Base-by-base conservation (phyloP, 2,329 filamentous ascomycete genomes). In the Laburnicola sp. region DNA sequence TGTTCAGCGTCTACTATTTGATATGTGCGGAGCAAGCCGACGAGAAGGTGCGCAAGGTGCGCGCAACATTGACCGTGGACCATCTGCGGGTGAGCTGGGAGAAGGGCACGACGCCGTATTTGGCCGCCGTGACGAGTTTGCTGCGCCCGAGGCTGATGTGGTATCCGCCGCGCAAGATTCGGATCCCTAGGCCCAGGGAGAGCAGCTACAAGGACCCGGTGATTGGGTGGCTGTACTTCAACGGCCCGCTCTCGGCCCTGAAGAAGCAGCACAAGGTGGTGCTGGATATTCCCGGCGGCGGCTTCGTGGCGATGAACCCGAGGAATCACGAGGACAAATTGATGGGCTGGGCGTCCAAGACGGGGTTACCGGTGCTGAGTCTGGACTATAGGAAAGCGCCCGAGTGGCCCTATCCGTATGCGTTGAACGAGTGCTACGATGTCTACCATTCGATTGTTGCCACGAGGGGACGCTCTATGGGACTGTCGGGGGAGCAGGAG, bases 231-330 rank as follows among this genome's bases (percentile, higher is more conserved):
- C 78, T 99, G 28, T 99, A 97, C 72, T 99, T 92, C 64, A 91
- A 97, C 65, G 94, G 94, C 0, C 87, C 92, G 0, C 74, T 96
- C 6, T 84, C 86, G 2, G 86, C 91, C 40, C 77, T 97, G 39
- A 85, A 86, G 63, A 82, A 87, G 36, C 88, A 95, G 67, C 86
- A 83, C 44, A 88, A 88, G 63, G 73, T 99, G 26, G 82, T 99
- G 1, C 69, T 99, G 31, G 94, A 99, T 71, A 85, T 97, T 3
- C 94, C 94, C 0, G 94, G 94, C 1, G 94, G 94, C 28, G 94
- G 94, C 0, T 99, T 95, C 59, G 92, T 99, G 9, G 92, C 94
- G 16, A 99, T 99, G 94, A 86, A 90, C 51, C 94, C 94, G n/a
- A 80, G 94, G 40, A 89, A 87, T 63, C 91, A 95, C 63, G 94